Evolutionary conservation across 768 basidiomycete species (phyloP), one percentile per base, ranked within the genome.

Genomic region (Pulveroboletus sp.): DNA sequence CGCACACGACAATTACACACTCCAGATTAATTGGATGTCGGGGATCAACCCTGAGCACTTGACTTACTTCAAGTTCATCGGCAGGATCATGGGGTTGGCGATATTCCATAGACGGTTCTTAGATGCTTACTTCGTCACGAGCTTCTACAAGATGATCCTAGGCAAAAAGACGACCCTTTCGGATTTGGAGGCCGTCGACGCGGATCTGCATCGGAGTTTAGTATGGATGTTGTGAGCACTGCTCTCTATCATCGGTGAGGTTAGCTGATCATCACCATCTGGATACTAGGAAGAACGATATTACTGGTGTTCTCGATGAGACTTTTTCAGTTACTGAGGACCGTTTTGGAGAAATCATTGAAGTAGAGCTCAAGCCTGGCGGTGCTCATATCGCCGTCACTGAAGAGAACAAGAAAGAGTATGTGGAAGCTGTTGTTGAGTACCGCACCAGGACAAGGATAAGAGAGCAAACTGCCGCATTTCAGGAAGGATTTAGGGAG

Each of bases 401-500:
- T 0, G 84, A 85, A 56, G 78, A 77, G 51, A 89, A 89, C 71
- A 87, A 89, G 68, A 80, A 80, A 61, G 85, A 86, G 51, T 89
- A 88, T 56, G 86, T 89, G 33, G 80, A 88, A 49, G 75, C 74
- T 8, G 78, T 93, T 39, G 89, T 93, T 27, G 79, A 83, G 43
- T 92, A 93, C 66, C 84, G 91, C 46, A 92, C 93, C 59, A 81
- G 81, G 51, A 80, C 78, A 53, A 82, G 93, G 42, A 83, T 93
- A 51, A 81, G 83, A 60, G 86, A 84, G 46, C 93, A 94, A 69
- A 89, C 90, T 58, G 77, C 83, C 46, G 83, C 92, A 3, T 89
- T 95, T 72, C 84, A 89, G 80, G 80, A 81, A 46, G 93, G 93
- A 8, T 81, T 94, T 49, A 76, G 84, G 57, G 93, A 94, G 60